Conservation (phyloP, 345 rosid genomes). For the Eucalyptus urophylla region DNA sequence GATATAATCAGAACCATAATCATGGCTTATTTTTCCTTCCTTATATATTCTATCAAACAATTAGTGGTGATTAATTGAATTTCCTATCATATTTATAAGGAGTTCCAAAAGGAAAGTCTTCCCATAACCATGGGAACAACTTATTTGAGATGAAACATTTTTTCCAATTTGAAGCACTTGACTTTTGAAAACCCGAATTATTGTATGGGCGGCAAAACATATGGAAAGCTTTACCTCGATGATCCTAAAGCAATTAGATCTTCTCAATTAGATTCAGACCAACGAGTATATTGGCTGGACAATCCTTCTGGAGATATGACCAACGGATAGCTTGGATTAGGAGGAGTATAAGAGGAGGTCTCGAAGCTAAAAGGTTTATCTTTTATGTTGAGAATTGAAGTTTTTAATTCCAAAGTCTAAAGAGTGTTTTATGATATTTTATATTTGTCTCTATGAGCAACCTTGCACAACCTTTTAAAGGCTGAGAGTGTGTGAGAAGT, state of each 20-base stretch:
- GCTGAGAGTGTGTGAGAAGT: accelerated
- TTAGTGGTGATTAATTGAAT: accelerated
- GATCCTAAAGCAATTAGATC: accelerated
- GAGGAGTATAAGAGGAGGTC: too few relatives aligned
- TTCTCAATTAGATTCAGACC: accelerated
- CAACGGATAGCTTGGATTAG: too few relatives aligned
- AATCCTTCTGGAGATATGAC: too few relatives aligned
- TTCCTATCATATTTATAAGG: too few relatives aligned
- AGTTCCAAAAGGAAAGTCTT: too few relatives aligned
- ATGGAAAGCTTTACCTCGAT: accelerated
- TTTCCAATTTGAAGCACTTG: accelerated
- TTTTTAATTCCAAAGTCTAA: accelerated
- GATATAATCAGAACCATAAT: accelerated
- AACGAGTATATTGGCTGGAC: accelerated
- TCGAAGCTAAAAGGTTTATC: too few relatives aligned
- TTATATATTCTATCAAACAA: too few relatives aligned
- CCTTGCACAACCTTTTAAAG: accelerated
- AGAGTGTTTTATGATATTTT: accelerated
- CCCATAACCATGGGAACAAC: too few relatives aligned
- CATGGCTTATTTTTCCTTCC: accelerated
- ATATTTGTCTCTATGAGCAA: accelerated
- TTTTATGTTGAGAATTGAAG: too few relatives aligned
- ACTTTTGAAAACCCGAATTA: too few relatives aligned
- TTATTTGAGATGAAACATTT: too few relatives aligned
- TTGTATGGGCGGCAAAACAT: accelerated